Base-by-base conservation (phyloP, 2,329 filamentous ascomycete genomes). In the Beauveria asiatica region DNA sequence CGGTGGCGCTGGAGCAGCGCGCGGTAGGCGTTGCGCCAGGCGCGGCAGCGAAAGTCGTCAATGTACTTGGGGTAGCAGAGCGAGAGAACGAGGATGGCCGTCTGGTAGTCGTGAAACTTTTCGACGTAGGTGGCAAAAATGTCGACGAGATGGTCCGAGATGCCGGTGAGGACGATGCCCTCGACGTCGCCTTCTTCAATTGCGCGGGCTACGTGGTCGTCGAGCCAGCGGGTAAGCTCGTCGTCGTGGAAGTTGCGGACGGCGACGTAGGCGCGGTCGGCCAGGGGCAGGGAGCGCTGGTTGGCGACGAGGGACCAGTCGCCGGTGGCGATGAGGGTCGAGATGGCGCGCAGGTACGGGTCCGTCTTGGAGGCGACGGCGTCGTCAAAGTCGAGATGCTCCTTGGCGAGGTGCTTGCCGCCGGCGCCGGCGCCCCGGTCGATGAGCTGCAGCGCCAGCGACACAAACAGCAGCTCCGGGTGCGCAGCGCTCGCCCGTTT, bases 311-410 rank as follows among this genome's bases (percentile, higher is more conserved):
- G 81, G 19, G 82, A 77, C 90, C 90, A 94, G 70, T 91, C 83
- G 5, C 87, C 87, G 0, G 86, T 90, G 10, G 87, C 85, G 62
- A 94, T 89, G 65, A 90, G 85, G 3, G 86, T 85, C 25, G 90
- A 89, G 52, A 94, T 87, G 6, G 89, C 89, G 59, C 89, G 86
- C 25, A 94, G 80, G 68, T 92, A 93, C 0, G 89, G 87, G 66
- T 94, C 89, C 0, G 86, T 85, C 62, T 87, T 83, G 61, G 81
- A 83, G 27, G 84, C 82, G 16, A 83, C 77, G 2, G 76, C 75
- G 60, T 83, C 80, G 68, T 85, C 82, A 65, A 84, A 82, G 65
- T 84, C 82, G 25, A 85, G 75, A 62, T 81, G 75, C 63, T 79
- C 77, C 62, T 78, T 78, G 46, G 72, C 72, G 4, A 76, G 65